Conservation (phyloP, 495 filamentous ascomycete species). For the Lophium mytilinum region DNA sequence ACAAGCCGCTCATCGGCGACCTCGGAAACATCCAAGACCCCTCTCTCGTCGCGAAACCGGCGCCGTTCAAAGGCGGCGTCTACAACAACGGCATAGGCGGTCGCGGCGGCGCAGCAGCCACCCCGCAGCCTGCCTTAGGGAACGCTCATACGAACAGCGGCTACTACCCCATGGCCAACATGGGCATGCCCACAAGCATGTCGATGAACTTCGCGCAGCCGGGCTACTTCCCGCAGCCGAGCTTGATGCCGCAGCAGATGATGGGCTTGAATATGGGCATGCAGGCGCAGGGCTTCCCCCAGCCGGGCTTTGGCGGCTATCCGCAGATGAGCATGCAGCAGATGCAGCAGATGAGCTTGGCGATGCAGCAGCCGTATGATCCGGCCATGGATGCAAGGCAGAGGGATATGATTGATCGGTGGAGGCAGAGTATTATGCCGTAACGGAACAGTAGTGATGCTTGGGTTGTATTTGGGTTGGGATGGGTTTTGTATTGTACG, state of each 20-base stretch:
- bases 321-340: conserved; percentile 20
- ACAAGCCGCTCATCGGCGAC: conserved; percentile 22
- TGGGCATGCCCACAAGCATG: conserved; percentile 3
- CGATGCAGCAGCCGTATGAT: conserved; percentile 30
- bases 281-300: conserved; percentile 15
- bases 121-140: not conserved
- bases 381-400: conserved; percentile 47
- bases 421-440: conserved; percentile 74
- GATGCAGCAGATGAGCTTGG: conserved; percentile 28
- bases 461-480: too few relatives aligned
- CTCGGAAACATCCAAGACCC: conserved; percentile 22
- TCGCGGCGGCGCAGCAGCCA: not conserved
- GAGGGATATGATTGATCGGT: conserved; percentile 77
- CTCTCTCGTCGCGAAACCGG: conserved; percentile 17
- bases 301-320: conserved; percentile 8
- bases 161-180: not conserved
- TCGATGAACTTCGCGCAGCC: not conserved
- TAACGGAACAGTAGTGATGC: not conserved
- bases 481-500: too few relatives aligned
- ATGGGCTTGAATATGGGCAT: conserved; percentile 28
- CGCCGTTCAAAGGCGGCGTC: conserved; percentile 44
- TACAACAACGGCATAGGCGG: conserved; percentile 46
- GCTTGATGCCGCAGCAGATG: conserved; percentile 22
- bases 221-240: not conserved
- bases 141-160: not conserved